Evolutionary conservation across 805 yeast species (phyloP).

Genomic region (Zygoascus bituminiphila): DNA sequence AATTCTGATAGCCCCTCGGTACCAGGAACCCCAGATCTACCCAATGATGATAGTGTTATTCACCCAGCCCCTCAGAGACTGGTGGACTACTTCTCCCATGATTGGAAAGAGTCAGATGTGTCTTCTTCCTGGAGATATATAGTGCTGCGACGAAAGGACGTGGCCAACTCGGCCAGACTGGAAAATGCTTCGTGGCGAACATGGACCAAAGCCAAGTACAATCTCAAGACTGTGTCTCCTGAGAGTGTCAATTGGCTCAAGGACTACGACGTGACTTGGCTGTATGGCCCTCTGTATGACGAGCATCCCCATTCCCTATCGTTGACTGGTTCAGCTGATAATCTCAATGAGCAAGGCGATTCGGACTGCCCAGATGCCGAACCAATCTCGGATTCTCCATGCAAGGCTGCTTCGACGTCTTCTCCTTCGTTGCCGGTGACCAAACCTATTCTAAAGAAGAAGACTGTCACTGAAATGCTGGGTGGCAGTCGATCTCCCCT

Average conservation of each 20-base stretch:
- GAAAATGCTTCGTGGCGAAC: constrained; percentile 92
- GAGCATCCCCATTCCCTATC: constrained; percentile 26
- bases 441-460: constrained; percentile 82
- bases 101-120: constrained; percentile 93
- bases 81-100: constrained; percentile 89
- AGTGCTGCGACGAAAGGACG: constrained; percentile 70
- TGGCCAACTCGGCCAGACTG: constrained; percentile 70
- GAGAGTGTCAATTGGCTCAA: constrained; percentile 92
- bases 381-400: constrained; percentile 10
- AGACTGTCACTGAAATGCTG: constrained; percentile 76
- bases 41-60: constrained; percentile 67
- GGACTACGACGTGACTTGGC: constrained; percentile 96
- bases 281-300: constrained; percentile 78
- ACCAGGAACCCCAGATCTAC: constrained; percentile 21
- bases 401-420: constrained; percentile 1
- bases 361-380: neutral
- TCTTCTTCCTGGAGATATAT: constrained; percentile 95
- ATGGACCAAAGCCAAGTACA: constrained; percentile 75
- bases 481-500: constrained; percentile 25
- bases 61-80: constrained; percentile 76
- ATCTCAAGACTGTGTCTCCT: constrained; percentile 72
- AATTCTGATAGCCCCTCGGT: constrained; percentile 12
- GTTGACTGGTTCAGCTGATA: neutral
- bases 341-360: constrained; percentile 2
- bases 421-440: constrained; percentile 23